Evolutionary conservation across 805 yeast species (phyloP).

Genomic region (Teunomyces panamensis): DNA sequence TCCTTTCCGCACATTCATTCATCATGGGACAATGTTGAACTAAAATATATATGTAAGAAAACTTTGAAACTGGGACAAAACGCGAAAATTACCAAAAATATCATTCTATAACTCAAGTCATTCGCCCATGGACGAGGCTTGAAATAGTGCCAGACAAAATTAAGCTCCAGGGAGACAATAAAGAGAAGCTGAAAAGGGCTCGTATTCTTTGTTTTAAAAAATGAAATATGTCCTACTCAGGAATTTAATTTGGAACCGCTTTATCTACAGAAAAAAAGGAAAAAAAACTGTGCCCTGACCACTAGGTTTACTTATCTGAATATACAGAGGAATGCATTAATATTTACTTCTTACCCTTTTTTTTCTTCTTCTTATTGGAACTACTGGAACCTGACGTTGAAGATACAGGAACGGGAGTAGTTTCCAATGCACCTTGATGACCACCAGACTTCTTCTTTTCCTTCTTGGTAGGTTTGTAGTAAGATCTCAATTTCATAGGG

Average conservation of each 20-base stretch:
- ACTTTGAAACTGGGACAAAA: too few species aligned
- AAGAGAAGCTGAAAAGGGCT: background rate
- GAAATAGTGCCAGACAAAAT: too few species aligned
- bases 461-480: constrained; percentile 75
- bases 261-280: background rate
- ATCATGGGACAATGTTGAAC: background rate
- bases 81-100: too few species aligned
- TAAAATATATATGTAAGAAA: background rate
- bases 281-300: background rate
- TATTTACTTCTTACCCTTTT: constrained; percentile 14
- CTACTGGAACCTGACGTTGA: background rate
- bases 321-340: background rate
- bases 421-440: constrained; percentile 15
- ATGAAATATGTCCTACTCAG: background rate
- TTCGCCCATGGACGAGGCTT: too few species aligned
- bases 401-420: constrained; percentile 5
- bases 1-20: background rate
- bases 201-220: too few species aligned
- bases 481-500: constrained; percentile 80
- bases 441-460: constrained; percentile 29
- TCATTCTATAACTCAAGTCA: too few species aligned
- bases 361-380: constrained; percentile 11
- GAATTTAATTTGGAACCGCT: background rate
- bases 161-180: too few species aligned
- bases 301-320: background rate